These are phyloP conservation scores for Penicillium longicatenatum DNA, from an alignment of 495 filamentous ascomycete genomes.

Conservation along the genomic window DNA sequence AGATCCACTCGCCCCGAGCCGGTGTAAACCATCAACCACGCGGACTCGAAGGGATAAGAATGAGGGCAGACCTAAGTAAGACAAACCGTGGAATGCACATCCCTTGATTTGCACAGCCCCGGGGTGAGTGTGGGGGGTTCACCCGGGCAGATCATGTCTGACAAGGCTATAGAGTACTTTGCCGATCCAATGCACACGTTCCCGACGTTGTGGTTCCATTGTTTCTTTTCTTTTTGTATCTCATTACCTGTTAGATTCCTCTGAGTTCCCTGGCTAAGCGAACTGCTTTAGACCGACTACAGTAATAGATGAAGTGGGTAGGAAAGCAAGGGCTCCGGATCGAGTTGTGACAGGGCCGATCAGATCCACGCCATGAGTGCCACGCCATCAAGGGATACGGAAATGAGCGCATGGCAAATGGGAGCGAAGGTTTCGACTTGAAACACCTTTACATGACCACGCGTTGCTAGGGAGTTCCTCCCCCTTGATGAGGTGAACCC, in stretches of 20 bases:
- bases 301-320: not conserved
- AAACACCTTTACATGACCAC: constrained; percentile 22
- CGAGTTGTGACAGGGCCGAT: constrained; percentile 26
- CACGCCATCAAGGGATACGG: constrained; percentile 26
- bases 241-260: not conserved
- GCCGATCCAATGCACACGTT: not conserved
- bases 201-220: not conserved
- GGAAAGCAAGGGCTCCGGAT: constrained; percentile 16
- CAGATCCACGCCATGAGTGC: constrained; percentile 16
- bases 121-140: not conserved
- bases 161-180: not conserved
- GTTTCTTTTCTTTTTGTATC: not conserved
- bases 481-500: constrained; percentile 1
- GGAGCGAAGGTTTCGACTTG: constrained; percentile 9
- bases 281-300: not conserved
- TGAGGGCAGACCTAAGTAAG: not conserved
- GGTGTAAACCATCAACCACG: constrained; percentile 18
- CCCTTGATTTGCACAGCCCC: constrained; percentile 37
- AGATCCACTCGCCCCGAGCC: constrained; percentile 29
- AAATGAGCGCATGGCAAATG: constrained; percentile 2
- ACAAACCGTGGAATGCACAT: constrained; percentile 27
- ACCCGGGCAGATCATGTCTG: constrained; percentile 14
- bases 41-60: not conserved
- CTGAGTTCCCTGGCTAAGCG: not conserved
- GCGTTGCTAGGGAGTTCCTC: constrained; percentile 8